These are phyloP conservation scores for Venturia aucupariae DNA, from an alignment of 2,329 filamentous ascomycete species.

Conservation along the genomic window DNA sequence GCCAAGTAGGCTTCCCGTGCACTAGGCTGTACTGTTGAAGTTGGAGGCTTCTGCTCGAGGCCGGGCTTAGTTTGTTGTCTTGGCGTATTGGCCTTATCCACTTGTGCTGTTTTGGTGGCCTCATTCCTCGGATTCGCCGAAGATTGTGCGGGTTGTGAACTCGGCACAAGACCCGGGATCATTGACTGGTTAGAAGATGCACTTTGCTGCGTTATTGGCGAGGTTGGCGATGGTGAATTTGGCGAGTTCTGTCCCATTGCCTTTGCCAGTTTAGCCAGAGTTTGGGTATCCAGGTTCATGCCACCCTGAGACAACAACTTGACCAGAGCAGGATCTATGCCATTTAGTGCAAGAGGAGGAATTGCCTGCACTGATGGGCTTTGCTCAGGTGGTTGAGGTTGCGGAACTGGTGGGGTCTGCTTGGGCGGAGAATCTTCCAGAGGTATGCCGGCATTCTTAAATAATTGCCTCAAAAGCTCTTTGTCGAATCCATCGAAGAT, in stretches of 20 bases:
- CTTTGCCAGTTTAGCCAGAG: constrained; percentile 1
- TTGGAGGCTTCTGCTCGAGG: not conserved
- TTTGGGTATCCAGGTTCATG: not conserved
- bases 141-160: not conserved
- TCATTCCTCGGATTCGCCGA: not conserved
- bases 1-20: not conserved
- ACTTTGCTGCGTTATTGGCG: not conserved
- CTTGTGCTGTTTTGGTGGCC: not conserved
- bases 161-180: not conserved
- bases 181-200: not conserved
- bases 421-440: not conserved
- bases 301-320: not conserved
- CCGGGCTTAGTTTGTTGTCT: not conserved
- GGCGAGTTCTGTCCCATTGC: not conserved
- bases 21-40: not conserved
- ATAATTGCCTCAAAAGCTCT: constrained; percentile 5
- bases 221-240: not conserved
- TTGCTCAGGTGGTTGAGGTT: not conserved
- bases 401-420: not conserved
- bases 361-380: not conserved
- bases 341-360: not conserved
- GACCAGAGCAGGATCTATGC: not conserved
- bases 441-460: not conserved
- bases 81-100: not conserved
- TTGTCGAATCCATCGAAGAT: constrained; percentile 8